Evolutionary conservation across 1,284 basidiomycete genomes (phyloP), one percentile per base, ranked within the genome.

Genomic region (Cryptococcus hybrid): DNA sequence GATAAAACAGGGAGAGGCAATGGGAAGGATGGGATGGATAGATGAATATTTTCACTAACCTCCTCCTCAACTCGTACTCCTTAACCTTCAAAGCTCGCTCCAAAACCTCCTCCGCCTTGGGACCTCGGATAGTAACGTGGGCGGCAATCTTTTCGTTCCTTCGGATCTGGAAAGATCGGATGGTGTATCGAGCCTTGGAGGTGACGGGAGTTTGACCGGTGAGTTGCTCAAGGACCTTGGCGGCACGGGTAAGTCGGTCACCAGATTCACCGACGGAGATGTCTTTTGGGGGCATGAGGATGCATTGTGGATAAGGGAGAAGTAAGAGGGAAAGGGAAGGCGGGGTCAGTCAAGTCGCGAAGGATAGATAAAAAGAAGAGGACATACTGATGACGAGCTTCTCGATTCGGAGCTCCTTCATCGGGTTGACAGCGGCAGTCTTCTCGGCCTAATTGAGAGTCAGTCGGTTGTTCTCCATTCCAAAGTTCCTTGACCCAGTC

Each of bases 131-230:
- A 78, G 95, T 99, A 77, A 99, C 95, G 83, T 99, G 95, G 72
- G 90, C 90, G 57, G 96, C 96, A 77, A 99, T 99, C 87, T 99
- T 98, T 84, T 99, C 96, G 85, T 99, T 99, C 84, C 95, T 90
- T 80, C 96, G 91, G 84, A 99, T 99, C 80, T 92, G 90, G 84
- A 99, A 99, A 59, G 91, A 91, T 76, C 95, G 93, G 81, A 99
- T 92, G 74, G 96, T 99, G 90, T 96, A 99, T 72, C 95, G 92
- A 64, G 95, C 95, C 86, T 98, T 99, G 80, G 92, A 96, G 73
- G 95, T 97, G 71, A 99, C 95, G 76, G 96, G 95, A 59, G 95
- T 93, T 85, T 99, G 95, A 76, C 95, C 96, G 70, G 95, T 99
- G 65, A 99, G 88, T 83, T 99, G 96, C 83, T 99, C 96, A 75